These are phyloP conservation scores for Neospora caninum DNA, from an alignment of 169 alveolate genomes.

Conservation along the genomic window DNA sequence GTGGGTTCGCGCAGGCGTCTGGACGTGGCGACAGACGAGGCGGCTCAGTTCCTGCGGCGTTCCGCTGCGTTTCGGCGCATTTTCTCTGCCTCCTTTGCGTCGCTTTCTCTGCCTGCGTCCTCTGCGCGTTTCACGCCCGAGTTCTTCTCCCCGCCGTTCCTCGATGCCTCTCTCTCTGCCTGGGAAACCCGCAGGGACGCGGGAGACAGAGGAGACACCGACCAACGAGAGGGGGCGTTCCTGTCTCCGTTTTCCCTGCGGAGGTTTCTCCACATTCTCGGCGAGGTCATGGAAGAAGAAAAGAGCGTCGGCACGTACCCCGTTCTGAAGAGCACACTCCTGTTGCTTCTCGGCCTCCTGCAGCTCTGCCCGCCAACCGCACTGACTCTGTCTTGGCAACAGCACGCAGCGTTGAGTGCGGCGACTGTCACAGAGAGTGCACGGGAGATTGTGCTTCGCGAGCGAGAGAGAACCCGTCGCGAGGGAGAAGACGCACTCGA, in stretches of 20 bases:
- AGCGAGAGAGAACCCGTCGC: not conserved
- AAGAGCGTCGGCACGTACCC: slow-evolving; percentile 13
- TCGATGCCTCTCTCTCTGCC: not conserved
- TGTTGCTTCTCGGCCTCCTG: slow-evolving; percentile 54
- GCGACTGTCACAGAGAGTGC: slow-evolving; percentile 60
- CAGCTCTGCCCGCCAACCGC: slow-evolving; percentile 44
- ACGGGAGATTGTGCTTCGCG: slow-evolving; percentile 36
- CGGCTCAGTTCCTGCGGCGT: slow-evolving; percentile 39
- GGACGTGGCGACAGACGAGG: not conserved
- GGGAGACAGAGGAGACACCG: not conserved
- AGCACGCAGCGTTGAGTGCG: slow-evolving; percentile 59
- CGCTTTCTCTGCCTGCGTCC: not conserved
- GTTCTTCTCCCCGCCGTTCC: slow-evolving; percentile 6
- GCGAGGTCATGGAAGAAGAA: slow-evolving; percentile 49
- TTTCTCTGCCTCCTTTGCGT: not conserved
- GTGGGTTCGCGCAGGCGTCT: slow-evolving; percentile 11
- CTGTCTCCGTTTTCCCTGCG: slow-evolving; percentile 52
- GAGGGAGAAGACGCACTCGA: not conserved
- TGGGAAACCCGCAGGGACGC: not conserved
- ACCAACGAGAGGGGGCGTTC: slow-evolving; percentile 33
- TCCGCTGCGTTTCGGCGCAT: slow-evolving; percentile 9
- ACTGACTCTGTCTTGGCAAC: slow-evolving; percentile 64
- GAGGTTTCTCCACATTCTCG: slow-evolving; percentile 46
- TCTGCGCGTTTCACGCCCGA: not conserved
- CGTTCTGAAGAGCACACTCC: slow-evolving; percentile 48